Conservation (phyloP, 345 rosid species). For the Ricinus communis region DNA sequence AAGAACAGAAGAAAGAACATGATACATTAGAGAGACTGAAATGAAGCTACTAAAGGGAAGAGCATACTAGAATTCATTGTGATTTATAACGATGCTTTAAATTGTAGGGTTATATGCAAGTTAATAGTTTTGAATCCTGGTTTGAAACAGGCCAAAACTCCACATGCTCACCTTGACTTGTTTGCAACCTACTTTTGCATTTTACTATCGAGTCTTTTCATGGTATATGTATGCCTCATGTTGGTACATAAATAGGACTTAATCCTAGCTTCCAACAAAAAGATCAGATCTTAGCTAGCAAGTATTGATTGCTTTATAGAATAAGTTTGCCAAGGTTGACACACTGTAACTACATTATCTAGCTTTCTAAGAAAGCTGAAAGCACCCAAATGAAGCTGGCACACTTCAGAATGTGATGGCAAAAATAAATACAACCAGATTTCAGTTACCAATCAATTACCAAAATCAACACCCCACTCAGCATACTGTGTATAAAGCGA, state of each 20-base stretch:
- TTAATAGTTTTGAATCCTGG: too few species aligned
- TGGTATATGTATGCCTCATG: too few species aligned
- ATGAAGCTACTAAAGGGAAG: slow-evolving; percentile 1
- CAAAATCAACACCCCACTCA: slow-evolving; percentile 94
- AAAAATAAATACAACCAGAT: neutral
- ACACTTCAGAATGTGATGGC: neutral
- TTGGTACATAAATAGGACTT: neutral
- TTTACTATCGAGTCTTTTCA: too few species aligned
- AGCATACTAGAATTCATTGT: neutral
- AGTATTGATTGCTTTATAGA: neutral
- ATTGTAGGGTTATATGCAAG: neutral
- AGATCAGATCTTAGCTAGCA: too few species aligned
- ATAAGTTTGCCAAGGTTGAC: neutral
- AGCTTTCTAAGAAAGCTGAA: neutral
- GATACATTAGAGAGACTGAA: slow-evolving; percentile 6
- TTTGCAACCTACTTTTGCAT: neutral
- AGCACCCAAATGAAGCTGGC: neutral
- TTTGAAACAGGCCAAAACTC: slow-evolving; percentile 3
- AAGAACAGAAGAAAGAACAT: neutral
- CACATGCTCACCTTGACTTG: neutral
- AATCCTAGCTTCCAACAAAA: neutral
- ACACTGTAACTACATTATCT: neutral
- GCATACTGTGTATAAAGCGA: slow-evolving; percentile 83
- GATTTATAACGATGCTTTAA: slow-evolving; percentile 7
- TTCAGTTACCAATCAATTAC: slow-evolving; percentile 39